These are phyloP conservation scores for Suillus alpinus DNA, from an alignment of 768 basidiomycete species.

Conservation along the genomic window DNA sequence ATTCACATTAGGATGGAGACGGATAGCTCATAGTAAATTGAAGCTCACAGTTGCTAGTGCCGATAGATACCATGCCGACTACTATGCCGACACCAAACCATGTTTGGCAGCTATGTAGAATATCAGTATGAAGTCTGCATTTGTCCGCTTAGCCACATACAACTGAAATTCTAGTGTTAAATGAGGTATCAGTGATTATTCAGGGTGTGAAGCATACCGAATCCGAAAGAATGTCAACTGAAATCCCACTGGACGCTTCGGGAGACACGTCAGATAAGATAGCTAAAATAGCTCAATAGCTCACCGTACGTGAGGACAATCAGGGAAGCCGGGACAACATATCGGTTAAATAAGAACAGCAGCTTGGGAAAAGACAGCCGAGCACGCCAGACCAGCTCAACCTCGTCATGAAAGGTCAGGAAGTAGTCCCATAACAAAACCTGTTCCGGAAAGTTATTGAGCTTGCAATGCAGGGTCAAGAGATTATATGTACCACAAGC, in stretches of 20 bases:
- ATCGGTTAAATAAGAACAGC: slow-evolving; percentile 34
- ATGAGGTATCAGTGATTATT: not conserved
- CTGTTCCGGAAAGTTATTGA: slow-evolving; percentile 15
- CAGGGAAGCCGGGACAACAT: slow-evolving; percentile 30
- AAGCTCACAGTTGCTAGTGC: slow-evolving; percentile 34
- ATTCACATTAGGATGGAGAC: not conserved
- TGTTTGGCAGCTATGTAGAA: slow-evolving; percentile 21
- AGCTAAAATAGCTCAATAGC: slow-evolving; percentile 1
- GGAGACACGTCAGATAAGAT: not conserved
- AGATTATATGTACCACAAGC: slow-evolving; percentile 17
- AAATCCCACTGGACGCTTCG: slow-evolving; percentile 23
- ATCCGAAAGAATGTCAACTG: slow-evolving; percentile 8
- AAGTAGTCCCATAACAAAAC: slow-evolving; percentile 33
- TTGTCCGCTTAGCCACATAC: not conserved
- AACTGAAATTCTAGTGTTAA: not conserved
- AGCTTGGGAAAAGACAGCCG: slow-evolving; percentile 26
- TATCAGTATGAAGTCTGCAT: not conserved
- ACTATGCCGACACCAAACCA: slow-evolving; percentile 18
- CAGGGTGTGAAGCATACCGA: slow-evolving; percentile 2
- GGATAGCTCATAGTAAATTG: not conserved
- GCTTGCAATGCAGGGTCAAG: not conserved
- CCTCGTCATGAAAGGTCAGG: slow-evolving; percentile 33
- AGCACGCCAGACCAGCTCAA: slow-evolving; percentile 31
- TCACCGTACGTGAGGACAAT: slow-evolving; percentile 29
- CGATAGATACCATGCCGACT: slow-evolving; percentile 36